A percentile compares a stretch with the other conserved stretches of the same genome.
These are phyloP conservation scores for rapeseed (Brassica napus) DNA, from an alignment of 345 rosid genomes.

Conservation along the genomic window DNA sequence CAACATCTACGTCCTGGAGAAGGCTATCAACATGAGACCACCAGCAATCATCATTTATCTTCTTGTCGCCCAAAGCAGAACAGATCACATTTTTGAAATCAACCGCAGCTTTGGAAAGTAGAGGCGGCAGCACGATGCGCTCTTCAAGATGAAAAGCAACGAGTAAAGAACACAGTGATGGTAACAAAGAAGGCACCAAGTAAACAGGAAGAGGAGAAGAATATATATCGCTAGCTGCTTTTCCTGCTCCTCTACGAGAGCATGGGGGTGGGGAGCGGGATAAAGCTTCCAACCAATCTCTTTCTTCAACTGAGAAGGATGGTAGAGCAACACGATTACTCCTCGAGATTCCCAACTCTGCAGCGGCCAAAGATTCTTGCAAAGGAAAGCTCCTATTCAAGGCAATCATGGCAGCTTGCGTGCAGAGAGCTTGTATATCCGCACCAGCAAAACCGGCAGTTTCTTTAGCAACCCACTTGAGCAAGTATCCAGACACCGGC, in stretches of 20 bases:
- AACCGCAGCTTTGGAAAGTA: conserved; percentile 62
- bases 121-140: conserved; percentile 73
- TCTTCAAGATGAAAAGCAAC: conserved; percentile 80
- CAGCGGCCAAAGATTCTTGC: conserved; percentile 75
- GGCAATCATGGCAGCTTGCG: conserved; percentile 87
- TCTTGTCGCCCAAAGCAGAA: conserved; percentile 57
- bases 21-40: conserved; percentile 58
- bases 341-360: conserved; percentile 54
- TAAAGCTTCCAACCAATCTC: conserved; percentile 96
- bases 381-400: conserved; percentile 93
- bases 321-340: conserved; percentile 76
- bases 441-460: conserved; percentile 98
- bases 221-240: conserved; percentile 72
- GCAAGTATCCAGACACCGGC: conserved; percentile 77
- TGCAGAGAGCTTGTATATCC: conserved; percentile 96
- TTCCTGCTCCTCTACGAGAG: conserved; percentile 93
- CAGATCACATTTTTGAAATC: conserved; percentile 57
- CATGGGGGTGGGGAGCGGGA: conserved; percentile 91
- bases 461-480: conserved; percentile 79
- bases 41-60: conserved; percentile 60
- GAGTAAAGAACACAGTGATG: conserved; percentile 68
- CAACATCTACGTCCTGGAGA: conserved; percentile 64
- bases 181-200: conserved; percentile 76
- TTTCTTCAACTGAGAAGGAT: conserved; percentile 73
- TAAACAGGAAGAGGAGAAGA: conserved; percentile 84